A percentile compares a stretch with the other conserved stretches of the same genome.
These are phyloP conservation scores for Pleurotus cornucopiae DNA, from an alignment of 768 basidiomycete species.

Conservation along the genomic window DNA sequence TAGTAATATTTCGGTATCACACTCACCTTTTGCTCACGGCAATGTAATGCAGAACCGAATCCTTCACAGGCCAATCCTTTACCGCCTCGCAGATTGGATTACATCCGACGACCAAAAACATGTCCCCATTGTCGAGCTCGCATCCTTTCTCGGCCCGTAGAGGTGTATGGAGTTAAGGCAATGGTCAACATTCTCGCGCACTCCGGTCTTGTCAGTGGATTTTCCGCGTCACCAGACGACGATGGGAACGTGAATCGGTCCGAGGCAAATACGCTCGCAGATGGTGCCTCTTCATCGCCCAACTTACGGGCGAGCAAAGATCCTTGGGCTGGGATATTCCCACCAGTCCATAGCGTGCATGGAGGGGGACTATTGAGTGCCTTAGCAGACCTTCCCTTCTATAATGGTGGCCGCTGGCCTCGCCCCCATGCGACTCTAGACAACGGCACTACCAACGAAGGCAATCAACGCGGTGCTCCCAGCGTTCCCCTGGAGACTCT, in stretches of 20 bases:
- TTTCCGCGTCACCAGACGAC: slow-evolving; percentile 14
- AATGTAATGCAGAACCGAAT: too few relatives aligned
- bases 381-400: background rate
- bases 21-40: too few relatives aligned
- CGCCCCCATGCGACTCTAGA: background rate
- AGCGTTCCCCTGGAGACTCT: slow-evolving; percentile 20
- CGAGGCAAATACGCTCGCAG: slow-evolving; percentile 17
- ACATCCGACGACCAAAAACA: slow-evolving; percentile 37
- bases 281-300: background rate
- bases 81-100: slow-evolving; percentile 29
- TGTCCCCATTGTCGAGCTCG: slow-evolving; percentile 72
- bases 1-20: background rate
- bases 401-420: background rate
- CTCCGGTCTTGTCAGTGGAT: slow-evolving; percentile 45
- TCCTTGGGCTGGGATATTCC: slow-evolving; percentile 12
- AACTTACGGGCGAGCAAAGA: background rate
- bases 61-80: slow-evolving; percentile 34
- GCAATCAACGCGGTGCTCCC: slow-evolving; percentile 12
- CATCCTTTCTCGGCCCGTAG: slow-evolving; percentile 58
- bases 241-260: slow-evolving; percentile 12
- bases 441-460: slow-evolving; percentile 14
- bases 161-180: slow-evolving; percentile 68
- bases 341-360: background rate
- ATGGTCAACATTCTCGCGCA: slow-evolving; percentile 50
- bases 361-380: background rate